A percentile compares a stretch with the other conserved stretches of the same genome.
Evolutionary conservation across 2,329 filamentous ascomycete species (phyloP).

Genomic region (Exophiala viscosa): DNA sequence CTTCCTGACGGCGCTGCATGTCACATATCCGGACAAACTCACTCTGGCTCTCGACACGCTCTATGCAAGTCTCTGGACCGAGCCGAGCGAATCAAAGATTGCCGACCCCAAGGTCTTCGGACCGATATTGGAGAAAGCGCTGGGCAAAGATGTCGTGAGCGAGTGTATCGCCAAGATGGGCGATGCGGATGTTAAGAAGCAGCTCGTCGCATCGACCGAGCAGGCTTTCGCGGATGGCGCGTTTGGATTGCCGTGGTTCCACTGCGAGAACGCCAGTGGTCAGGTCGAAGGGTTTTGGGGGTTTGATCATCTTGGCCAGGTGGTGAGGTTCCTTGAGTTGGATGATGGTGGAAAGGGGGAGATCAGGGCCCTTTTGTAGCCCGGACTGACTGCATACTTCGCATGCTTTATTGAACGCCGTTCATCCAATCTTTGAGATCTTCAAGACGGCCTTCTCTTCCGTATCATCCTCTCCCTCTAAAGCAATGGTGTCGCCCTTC

Average conservation of each 20-base stretch:
- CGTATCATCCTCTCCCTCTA: conserved; percentile 23
- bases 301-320: conserved; percentile 57
- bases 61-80: conserved; percentile 52
- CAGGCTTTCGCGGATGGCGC: conserved; percentile 51
- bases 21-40: conserved; percentile 42
- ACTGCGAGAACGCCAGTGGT: conserved; percentile 53
- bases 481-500: conserved; percentile 36
- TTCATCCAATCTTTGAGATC: conserved; percentile 27
- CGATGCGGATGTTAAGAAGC: conserved; percentile 37
- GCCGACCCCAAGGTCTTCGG: conserved; percentile 39
- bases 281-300: conserved; percentile 57
- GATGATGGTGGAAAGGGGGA: conserved; percentile 32
- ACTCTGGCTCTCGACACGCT: conserved; percentile 43
- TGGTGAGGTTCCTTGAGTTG: conserved; percentile 52
- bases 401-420: no score
- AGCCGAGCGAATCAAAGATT: conserved; percentile 34
- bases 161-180: conserved; percentile 7
- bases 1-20: conserved; percentile 48
- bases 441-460: conserved; percentile 20
- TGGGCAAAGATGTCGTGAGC: conserved; percentile 43
- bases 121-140: conserved; percentile 42
- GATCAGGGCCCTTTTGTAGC: conserved; percentile 17
- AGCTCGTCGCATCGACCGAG: conserved; percentile 49
- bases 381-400: no score
- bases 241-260: conserved; percentile 61